Evolutionary conservation across 306 rosid genomes (phyloP).

Genomic region (Leucaena leucocephala): DNA sequence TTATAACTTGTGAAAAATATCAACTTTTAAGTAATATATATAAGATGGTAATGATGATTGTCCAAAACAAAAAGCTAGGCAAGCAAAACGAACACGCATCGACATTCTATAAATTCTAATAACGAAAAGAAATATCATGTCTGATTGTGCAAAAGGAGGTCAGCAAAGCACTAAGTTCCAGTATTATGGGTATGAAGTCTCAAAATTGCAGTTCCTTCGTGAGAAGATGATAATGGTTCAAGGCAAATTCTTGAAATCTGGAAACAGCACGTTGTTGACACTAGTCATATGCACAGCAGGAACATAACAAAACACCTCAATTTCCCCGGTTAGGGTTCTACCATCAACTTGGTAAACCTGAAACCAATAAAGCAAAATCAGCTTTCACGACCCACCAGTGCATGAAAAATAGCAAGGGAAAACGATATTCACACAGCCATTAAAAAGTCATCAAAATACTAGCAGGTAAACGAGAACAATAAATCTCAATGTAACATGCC

Average conservation of each 20-base stretch:
- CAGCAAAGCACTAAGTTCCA: slow-evolving; percentile 7
- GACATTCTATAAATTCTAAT: not conserved
- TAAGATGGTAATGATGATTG: not conserved
- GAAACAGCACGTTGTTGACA: not conserved
- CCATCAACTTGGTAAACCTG: not conserved
- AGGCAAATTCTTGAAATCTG: not conserved
- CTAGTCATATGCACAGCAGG: slow-evolving; percentile 8
- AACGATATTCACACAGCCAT: not conserved
- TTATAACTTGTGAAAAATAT: not conserved
- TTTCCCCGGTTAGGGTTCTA: not conserved
- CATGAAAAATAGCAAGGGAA: not conserved
- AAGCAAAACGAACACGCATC: not conserved
- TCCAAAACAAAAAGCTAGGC: not conserved
- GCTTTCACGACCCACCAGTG: not conserved
- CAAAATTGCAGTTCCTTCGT: slow-evolving; percentile 27
- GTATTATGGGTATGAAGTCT: slow-evolving; percentile 6
- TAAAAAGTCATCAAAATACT: not conserved
- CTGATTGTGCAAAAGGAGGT: not conserved
- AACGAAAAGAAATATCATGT: not conserved
- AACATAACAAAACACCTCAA: slow-evolving; percentile 11
- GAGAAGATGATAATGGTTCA: slow-evolving; percentile 11
- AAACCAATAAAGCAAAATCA: slow-evolving; percentile 11
- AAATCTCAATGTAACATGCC: not conserved
- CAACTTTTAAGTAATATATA: not conserved
- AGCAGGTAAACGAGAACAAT: slow-evolving; percentile 1